Percentiles rank a stretch among this genome's conserved stretches.
Evolutionary conservation across 208 protist genomes (phyloP).

Genomic region (Trichomonas gallinae): DNA sequence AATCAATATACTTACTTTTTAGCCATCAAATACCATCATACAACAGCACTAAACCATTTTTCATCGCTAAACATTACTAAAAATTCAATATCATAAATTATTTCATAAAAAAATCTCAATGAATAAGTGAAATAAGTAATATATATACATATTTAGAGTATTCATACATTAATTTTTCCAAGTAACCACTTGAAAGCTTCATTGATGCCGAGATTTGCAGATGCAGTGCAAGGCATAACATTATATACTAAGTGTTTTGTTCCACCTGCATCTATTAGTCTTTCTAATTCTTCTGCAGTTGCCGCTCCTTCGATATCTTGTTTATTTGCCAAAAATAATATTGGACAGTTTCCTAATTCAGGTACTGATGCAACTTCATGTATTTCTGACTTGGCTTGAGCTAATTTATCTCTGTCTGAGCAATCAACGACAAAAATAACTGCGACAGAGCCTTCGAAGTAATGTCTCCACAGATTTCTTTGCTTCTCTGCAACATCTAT

Average conservation of each 20-base stretch:
- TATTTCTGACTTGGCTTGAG: conserved; percentile 5
- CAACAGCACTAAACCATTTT: too few relatives aligned
- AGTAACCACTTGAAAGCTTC: neutral
- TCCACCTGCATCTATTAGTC: conserved; percentile 3
- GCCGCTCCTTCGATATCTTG: conserved; percentile 36
- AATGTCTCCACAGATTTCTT: conserved; percentile 78
- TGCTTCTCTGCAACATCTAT: conserved; percentile 82
- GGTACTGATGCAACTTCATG: neutral
- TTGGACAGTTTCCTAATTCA: neutral
- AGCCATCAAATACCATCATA: too few relatives aligned
- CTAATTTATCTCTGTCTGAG: conserved; percentile 67
- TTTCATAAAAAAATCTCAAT: too few relatives aligned
- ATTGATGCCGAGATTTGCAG: neutral
- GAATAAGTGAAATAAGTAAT: too few relatives aligned
- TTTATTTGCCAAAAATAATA: conserved; percentile 42
- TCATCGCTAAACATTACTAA: too few relatives aligned
- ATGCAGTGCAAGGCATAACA: neutral
- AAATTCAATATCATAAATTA: too few relatives aligned
- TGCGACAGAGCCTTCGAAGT: conserved; percentile 75
- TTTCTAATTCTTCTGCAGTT: conserved; percentile 22
- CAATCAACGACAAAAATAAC: conserved; percentile 89
- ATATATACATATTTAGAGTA: neutral
- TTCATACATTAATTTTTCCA: neutral
- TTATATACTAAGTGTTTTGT: neutral
- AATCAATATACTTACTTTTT: too few relatives aligned